Evolutionary conservation across 2,329 filamentous ascomycete species (phyloP), one percentile per base, ranked within the genome.

Genomic region (Camptophora hylomeconis): DNA sequence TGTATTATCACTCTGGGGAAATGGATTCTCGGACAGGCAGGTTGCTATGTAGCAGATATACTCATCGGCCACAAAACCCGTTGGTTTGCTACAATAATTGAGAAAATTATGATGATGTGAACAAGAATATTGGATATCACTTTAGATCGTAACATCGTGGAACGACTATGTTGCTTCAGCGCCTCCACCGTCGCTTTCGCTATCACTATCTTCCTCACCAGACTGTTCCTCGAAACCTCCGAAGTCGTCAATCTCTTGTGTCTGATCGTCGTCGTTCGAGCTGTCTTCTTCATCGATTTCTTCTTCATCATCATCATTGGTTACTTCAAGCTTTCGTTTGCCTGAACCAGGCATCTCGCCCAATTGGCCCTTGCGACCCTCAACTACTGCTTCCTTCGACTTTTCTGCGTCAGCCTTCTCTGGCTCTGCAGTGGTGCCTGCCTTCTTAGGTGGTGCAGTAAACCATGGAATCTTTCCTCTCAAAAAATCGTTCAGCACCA

Each of bases 381-480:
- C 71, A n/a, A 76, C 57, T 20, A 58, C 60, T 24, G 51, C 45
- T n/a, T 54, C 58, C 17, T 60, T 14, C 3, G n/a, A 59, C 7
- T 57, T 57, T 9, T 58, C 61, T 17, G 69, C 67, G 5, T 61
- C 61, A 7, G 58, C 61, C 26, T 69, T 69, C 3, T 55, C 49
- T 11, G 24, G 16, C 3, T 28, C 33, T 7, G 17, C n/a, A 5
- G 3, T 21, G n/a, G 16, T 32, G 17, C 33, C 38, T n/a, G 36
- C 38, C 20, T 30, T 39, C 9, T 65, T 57, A 2, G 86, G 83
- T 7, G 84, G 76, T 6, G 83, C 75, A 0, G 81, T 89, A 49
- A 84, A 98, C 89, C 92, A 98, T 2, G 89, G 89, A 15, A 95
- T 81, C 57, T 87, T 94, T 32, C 89, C 89, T 39, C 89, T 65